These are phyloP conservation scores for Penicillium pulvis DNA, from an alignment of 495 filamentous ascomycete genomes.

Conservation along the genomic window DNA sequence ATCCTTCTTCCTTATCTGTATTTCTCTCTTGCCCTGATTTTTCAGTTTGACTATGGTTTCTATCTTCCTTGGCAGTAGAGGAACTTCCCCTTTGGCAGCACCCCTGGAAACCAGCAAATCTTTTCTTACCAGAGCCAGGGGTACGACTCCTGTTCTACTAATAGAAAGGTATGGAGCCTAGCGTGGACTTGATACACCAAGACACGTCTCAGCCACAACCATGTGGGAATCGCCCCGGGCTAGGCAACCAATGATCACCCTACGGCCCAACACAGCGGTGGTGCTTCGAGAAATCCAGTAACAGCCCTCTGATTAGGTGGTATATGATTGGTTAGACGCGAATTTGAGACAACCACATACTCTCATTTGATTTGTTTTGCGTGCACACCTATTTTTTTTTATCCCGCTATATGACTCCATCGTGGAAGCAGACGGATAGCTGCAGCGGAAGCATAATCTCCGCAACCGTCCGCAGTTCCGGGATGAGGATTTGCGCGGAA, in stretches of 20 bases:
- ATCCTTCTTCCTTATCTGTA: neutral
- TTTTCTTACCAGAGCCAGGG: constrained; percentile 9
- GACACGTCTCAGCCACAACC: constrained; percentile 36
- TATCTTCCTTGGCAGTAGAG: neutral
- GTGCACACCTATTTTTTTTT: neutral
- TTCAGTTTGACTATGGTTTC: neutral
- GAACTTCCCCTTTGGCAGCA: no score
- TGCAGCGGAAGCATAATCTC: constrained; percentile 14
- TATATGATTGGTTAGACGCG: neutral
- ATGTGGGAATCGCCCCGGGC: constrained; percentile 29
- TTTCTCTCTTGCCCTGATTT: neutral
- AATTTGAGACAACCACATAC: constrained; percentile 7
- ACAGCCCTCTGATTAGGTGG: constrained; percentile 2
- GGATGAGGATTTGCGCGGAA: constrained; percentile 12
- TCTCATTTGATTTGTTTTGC: neutral
- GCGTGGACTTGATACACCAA: constrained; percentile 29
- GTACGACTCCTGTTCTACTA: constrained; percentile 28
- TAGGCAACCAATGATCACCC: constrained; percentile 15
- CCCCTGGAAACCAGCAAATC: neutral
- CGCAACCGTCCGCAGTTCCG: constrained; percentile 16
- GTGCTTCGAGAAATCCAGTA: constrained; percentile 1
- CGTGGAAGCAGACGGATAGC: neutral
- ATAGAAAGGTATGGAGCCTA: constrained; percentile 33
- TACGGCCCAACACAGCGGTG: neutral
- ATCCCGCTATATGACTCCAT: neutral